These are phyloP conservation scores for Rhodotorula sp. DNA, from an alignment of 1,284 basidiomycete species.

Conservation along the genomic window DNA sequence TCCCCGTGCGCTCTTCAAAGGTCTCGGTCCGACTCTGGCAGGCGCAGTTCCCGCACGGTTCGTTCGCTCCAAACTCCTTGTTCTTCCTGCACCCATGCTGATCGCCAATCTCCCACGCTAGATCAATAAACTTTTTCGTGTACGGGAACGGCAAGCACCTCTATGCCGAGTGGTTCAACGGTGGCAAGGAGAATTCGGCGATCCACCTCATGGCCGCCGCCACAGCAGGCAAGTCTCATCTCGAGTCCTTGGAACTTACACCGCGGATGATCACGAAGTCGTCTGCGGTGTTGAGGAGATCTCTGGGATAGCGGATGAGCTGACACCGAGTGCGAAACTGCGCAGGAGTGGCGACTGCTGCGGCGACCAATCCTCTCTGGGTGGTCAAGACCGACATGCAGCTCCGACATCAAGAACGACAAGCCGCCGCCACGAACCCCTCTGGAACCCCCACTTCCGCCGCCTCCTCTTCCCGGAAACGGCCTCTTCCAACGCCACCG, in stretches of 20 bases:
- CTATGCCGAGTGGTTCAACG: constrained; percentile 77
- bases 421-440: constrained; percentile 3
- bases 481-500: constrained; percentile 22
- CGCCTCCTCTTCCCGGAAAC: constrained; percentile 13
- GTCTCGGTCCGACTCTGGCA: constrained; percentile 88
- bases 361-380: constrained; percentile 97
- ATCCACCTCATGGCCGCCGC: constrained; percentile 87
- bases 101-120: no score
- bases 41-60: constrained; percentile 89
- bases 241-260: neutral
- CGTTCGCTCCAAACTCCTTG: no score
- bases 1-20: constrained; percentile 85
- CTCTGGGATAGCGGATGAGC: neutral
- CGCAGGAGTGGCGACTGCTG: constrained; percentile 76
- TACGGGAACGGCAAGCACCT: constrained; percentile 96
- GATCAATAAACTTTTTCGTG: constrained; percentile 92
- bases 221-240: constrained; percentile 57
- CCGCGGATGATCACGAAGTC: neutral
- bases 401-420: constrained; percentile 34
- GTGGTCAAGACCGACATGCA: constrained; percentile 78
- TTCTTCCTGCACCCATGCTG: no score
- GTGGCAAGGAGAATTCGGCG: constrained; percentile 73
- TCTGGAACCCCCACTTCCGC: constrained; percentile 24
- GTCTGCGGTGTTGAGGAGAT: neutral
- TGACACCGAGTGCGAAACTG: neutral